Conservation (phyloP, 2,329 filamentous ascomycete species). For the Colletotrichum abscissum region DNA sequence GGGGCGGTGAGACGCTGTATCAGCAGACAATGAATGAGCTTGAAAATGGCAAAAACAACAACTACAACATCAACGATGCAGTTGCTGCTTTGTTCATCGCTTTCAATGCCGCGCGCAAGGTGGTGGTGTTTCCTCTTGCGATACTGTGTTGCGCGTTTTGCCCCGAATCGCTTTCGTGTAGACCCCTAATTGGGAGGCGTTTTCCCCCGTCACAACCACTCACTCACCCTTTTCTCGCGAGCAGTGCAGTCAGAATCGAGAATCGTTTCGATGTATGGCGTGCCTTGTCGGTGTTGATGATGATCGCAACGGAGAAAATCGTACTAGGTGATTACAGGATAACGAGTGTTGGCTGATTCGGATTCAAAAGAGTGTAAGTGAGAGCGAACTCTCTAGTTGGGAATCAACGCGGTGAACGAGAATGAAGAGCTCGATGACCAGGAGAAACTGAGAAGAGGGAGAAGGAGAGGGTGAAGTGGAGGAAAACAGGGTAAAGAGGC, state of each 20-base stretch:
- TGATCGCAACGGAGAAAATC: constrained; percentile 19
- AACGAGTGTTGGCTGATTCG: constrained; percentile 32
- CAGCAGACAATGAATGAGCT: neutral
- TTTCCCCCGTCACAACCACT: neutral
- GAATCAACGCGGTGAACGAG: constrained; percentile 34
- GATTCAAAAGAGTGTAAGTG: constrained; percentile 37
- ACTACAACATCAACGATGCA: neutral
- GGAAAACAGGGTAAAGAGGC: constrained; percentile 35
- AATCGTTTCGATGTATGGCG: constrained; percentile 12
- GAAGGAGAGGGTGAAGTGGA: constrained; percentile 33
- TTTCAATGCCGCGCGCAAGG: neutral
- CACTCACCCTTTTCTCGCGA: constrained; percentile 28
- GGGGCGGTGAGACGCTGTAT: neutral
- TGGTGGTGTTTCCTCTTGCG: neutral
- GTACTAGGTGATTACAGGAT: constrained; percentile 13
- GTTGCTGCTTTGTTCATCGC: neutral
- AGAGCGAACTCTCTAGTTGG: constrained; percentile 37
- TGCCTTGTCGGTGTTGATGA: constrained; percentile 3
- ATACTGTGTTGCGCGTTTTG: neutral
- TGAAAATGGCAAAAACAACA: neutral
- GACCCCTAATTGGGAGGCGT: neutral
- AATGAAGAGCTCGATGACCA: constrained; percentile 31
- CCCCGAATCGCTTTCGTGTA: neutral
- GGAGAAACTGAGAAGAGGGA: constrained; percentile 31
- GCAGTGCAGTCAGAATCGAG: constrained; percentile 6